Evolutionary conservation across 2,329 filamentous ascomycete species (phyloP), one percentile per base, ranked within the genome.

Genomic region (Fusarium setosum): DNA sequence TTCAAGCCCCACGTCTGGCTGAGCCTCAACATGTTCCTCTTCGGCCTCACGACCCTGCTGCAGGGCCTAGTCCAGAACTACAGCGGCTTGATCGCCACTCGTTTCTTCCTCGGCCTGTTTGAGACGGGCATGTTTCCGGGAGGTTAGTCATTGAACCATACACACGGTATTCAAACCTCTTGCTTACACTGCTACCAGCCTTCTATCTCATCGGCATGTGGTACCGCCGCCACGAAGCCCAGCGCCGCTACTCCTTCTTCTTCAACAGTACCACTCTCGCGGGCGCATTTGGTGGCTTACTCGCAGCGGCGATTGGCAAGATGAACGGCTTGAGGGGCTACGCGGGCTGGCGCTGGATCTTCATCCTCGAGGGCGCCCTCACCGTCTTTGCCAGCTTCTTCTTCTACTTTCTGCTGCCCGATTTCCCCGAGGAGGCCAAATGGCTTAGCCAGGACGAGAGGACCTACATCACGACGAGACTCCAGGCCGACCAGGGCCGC

Each of bases 201-300:
- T 85, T 91, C 74, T 92, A 94, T 73, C 80, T 94, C 8, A 89
- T 94, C 62, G 89, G 92, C 58, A 95, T 95, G 90, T 96, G 92
- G 94, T 99, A 98, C 72, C 89, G 90, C 60, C 88, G 95, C 60
- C 83, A 84, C 41, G 96, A 98, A 79, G 93, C 94, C 3, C 95
- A 98, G 79, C 93, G 93, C 73, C 89, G 96, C 26, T 97, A 94
- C 80, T 92, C 90, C 15, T 94, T 98, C 82, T 98, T 98, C 84
- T 98, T 98, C 83, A 90, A 87, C 72, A 92, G 86, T 24, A 94
- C 92, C 1, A 92, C 90, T 0, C 81, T 95, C 4, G 92, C 92
- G 1, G 92, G 92, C 29, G 92, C 93, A 0, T 97, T 97, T 71
- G 94, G 93, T 40, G 94, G 94, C 3, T 84, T 97, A 1, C 84